These are phyloP conservation scores for Cladosporium sp. DNA, from an alignment of 2,329 filamentous ascomycete genomes.

Conservation along the genomic window DNA sequence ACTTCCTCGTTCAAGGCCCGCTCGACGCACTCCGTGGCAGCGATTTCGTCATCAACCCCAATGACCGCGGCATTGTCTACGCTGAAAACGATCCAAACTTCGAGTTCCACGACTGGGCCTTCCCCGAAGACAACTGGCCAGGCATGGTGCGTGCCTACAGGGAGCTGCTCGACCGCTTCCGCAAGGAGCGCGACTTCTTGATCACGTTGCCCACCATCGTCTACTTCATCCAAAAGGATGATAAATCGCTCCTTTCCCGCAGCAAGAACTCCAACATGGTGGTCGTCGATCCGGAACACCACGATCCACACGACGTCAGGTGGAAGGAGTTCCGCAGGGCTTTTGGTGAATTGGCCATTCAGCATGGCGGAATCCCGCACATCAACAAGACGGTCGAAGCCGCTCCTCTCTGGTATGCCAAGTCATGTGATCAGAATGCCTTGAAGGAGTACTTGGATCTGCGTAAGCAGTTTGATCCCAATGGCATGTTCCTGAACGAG, in stretches of 20 bases:
- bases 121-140: conserved; percentile 11
- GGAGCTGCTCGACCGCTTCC: conserved; percentile 5
- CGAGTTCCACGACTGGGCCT: conserved; percentile 14
- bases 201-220: conserved; percentile 12
- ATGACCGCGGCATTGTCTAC: conserved; percentile 13
- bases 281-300: conserved; percentile 12
- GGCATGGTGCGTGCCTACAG: conserved; percentile 8
- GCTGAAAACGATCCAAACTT: conserved; percentile 9
- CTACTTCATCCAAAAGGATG: conserved; percentile 13
- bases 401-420: conserved; percentile 9
- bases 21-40: conserved; percentile 8
- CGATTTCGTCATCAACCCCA: conserved; percentile 12
- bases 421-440: conserved; percentile 11
- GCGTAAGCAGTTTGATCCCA: conserved; percentile 10
- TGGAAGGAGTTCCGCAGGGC: conserved; percentile 13
- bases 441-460: conserved; percentile 7
- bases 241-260: conserved; percentile 1
- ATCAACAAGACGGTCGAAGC: conserved; percentile 14
- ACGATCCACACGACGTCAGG: conserved; percentile 4
- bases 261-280: conserved; percentile 12
- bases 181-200: conserved; percentile 4
- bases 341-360: conserved; percentile 8
- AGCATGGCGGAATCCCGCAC: conserved; percentile 15
- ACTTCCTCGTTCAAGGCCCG: conserved; percentile 8
- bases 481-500: conserved; percentile 11